Evolutionary conservation across 2,329 filamentous ascomycete genomes (phyloP).

Genomic region (Westerdykella ornata): DNA sequence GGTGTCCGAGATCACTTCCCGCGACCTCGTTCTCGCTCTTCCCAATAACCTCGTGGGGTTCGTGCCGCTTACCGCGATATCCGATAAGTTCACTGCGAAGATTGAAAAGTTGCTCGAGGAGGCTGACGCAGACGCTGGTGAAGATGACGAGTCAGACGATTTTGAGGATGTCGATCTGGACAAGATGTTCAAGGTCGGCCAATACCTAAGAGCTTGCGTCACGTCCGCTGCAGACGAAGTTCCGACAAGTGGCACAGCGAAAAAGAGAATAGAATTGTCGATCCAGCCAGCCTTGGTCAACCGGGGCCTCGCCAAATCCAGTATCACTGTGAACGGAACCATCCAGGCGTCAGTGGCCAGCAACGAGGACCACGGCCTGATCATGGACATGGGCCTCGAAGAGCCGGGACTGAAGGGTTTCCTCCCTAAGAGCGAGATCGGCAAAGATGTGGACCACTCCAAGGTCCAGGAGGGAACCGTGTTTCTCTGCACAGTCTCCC

Average conservation of each 20-base stretch:
- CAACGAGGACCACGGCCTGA: constrained; percentile 89
- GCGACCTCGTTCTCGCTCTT: constrained; percentile 73
- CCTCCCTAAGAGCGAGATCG: constrained; percentile 75
- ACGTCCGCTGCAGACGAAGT: constrained; percentile 66
- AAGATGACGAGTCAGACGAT: constrained; percentile 48
- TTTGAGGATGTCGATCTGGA: constrained; percentile 62
- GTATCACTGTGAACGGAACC: constrained; percentile 67
- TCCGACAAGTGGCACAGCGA: constrained; percentile 53
- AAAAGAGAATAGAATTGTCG: constrained; percentile 80
- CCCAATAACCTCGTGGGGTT: constrained; percentile 92
- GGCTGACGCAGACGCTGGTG: constrained; percentile 53
- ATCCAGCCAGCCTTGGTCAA: constrained; percentile 75
- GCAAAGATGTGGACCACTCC: constrained; percentile 56
- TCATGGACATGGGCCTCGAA: constrained; percentile 83
- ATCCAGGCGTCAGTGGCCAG: constrained; percentile 84
- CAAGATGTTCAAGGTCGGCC: constrained; percentile 70
- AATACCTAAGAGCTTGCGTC: constrained; percentile 82
- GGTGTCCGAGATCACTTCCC: constrained; percentile 69
- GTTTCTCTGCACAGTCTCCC: constrained; percentile 72
- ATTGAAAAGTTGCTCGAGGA: constrained; percentile 62
- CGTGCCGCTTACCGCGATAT: constrained; percentile 87
- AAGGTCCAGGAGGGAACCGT: constrained; percentile 76
- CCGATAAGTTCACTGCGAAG: constrained; percentile 66
- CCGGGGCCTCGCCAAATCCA: constrained; percentile 62
- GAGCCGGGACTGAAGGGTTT: constrained; percentile 68